Conservation (phyloP, 1,284 basidiomycete species). For the Papiliotrema laurentii region DNA sequence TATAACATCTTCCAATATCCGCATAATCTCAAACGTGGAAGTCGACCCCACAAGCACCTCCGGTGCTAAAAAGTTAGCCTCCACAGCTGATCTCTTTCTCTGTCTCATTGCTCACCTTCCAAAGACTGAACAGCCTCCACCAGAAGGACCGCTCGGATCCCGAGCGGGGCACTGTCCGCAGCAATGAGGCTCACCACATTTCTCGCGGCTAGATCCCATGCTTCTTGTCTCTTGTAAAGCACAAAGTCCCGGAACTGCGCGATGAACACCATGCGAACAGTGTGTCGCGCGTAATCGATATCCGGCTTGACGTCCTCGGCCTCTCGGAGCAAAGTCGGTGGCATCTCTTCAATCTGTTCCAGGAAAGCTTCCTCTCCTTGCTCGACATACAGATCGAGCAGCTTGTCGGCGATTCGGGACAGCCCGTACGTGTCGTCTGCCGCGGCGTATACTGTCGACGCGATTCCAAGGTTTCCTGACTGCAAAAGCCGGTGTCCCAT, state of each 20-base stretch:
- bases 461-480: conserved; percentile 44
- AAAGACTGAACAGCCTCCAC: conserved; percentile 48
- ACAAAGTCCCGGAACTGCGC: conserved; percentile 52
- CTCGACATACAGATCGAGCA: conserved; percentile 46
- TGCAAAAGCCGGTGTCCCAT: conserved; percentile 44
- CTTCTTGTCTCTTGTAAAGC: conserved; percentile 41
- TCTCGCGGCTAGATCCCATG: conserved; percentile 41
- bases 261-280: conserved; percentile 48
- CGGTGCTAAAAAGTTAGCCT: conserved; percentile 27
- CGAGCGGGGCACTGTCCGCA: conserved; percentile 46
- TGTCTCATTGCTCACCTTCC: conserved; percentile 43
- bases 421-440: conserved; percentile 45
- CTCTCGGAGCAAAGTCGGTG: conserved; percentile 33
- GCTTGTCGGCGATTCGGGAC: conserved; percentile 46
- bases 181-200: conserved; percentile 47
- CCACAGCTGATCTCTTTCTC: no score
- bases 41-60: conserved; percentile 43
- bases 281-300: conserved; percentile 15
- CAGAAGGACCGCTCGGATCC: conserved; percentile 49
- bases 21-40: conserved; percentile 50
- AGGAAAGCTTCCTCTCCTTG: conserved; percentile 34
- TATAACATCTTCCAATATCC: conserved; percentile 48
- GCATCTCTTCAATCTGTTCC: conserved; percentile 30
- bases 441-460: conserved; percentile 47
- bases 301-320: conserved; percentile 15